Conservation (phyloP, 805 yeast genomes). For the Yarrowia yakushimensis region DNA sequence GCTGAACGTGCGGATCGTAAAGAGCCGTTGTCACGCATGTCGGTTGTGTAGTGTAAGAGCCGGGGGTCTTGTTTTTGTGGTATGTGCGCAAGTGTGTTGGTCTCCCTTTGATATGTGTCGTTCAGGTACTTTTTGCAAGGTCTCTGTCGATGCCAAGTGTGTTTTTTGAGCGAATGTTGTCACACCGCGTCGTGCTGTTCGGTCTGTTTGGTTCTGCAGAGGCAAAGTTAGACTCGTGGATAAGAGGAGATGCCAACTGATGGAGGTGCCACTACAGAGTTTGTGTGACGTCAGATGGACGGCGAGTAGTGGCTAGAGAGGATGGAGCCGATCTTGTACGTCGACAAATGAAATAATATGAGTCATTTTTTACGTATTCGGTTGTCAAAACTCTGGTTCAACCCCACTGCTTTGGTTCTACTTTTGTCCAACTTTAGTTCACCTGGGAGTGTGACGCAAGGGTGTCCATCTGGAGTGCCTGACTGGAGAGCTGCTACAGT, state of each 20-base stretch:
- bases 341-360: neutral
- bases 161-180: neutral
- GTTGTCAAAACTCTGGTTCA: no score
- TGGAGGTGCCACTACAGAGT: neutral
- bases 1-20: conserved; percentile 14
- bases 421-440: no score
- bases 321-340: neutral
- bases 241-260: conserved; percentile 6
- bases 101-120: neutral
- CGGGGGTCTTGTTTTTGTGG: neutral
- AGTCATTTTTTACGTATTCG: neutral
- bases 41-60: neutral
- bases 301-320: neutral
- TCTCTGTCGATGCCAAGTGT: neutral
- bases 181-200: neutral
- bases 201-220: conserved; percentile 9
- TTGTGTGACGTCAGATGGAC: neutral
- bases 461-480: no score
- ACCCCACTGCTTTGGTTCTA: no score
- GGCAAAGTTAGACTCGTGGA: conserved; percentile 18
- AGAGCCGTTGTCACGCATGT: conserved; percentile 3
- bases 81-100: neutral
- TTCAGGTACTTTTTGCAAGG: neutral
- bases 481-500: no score
- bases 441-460: no score